Conservation (phyloP, 2,329 filamentous ascomycete species). For the Monosporascus sp. region DNA sequence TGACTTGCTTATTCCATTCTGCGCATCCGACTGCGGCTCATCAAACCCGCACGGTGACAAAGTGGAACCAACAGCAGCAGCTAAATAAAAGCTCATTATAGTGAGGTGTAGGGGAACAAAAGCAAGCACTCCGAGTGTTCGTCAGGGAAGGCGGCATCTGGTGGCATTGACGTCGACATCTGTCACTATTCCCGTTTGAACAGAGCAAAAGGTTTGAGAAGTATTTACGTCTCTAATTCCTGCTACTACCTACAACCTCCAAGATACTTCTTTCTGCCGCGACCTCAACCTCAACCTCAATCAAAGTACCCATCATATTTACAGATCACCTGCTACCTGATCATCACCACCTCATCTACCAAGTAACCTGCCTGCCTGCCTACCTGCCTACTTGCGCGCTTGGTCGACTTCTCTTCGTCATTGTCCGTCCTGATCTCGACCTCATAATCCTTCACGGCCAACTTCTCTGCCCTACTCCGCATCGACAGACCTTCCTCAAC, state of each 20-base stretch:
- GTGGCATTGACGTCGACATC: slow-evolving; percentile 7
- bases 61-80: background rate
- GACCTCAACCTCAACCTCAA: slow-evolving; percentile 14
- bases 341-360: slow-evolving; percentile 5
- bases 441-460: slow-evolving; percentile 13
- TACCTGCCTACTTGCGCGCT: background rate
- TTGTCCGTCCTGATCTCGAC: slow-evolving; percentile 8
- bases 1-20: no score
- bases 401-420: slow-evolving; percentile 8
- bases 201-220: slow-evolving; percentile 35
- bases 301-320: slow-evolving; percentile 26
- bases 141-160: slow-evolving; percentile 1
- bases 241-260: slow-evolving; percentile 17
- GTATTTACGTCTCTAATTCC: slow-evolving; percentile 27
- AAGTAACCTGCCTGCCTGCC: background rate
- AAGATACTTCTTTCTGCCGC: slow-evolving; percentile 18
- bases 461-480: slow-evolving; percentile 12
- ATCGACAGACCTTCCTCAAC: slow-evolving; percentile 5
- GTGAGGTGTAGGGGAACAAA: background rate
- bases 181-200: slow-evolving; percentile 22
- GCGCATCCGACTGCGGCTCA: no score
- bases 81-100: background rate
- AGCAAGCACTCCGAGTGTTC: background rate
- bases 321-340: slow-evolving; percentile 4
- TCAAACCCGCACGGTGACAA: background rate